Conservation (phyloP, 495 filamentous ascomycete species). For the Neurospora terricola region DNA sequence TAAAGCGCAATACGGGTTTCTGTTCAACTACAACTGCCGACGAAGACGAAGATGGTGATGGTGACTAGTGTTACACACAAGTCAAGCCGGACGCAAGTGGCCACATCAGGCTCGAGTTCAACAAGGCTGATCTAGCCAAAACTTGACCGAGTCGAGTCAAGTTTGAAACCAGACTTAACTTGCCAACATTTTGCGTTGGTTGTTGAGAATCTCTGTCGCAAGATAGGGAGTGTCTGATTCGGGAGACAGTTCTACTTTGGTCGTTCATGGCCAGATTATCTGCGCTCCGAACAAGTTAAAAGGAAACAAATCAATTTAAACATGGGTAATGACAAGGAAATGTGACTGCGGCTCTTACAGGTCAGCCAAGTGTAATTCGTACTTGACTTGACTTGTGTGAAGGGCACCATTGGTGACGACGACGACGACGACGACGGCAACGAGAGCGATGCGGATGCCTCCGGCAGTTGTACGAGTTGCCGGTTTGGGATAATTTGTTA, state of each 20-base stretch:
- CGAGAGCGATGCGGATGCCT: not conserved
- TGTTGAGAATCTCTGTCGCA: not conserved
- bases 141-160: not conserved
- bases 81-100: not conserved
- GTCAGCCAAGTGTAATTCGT: not conserved
- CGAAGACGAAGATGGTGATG: not conserved
- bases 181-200: not conserved
- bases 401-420: not conserved
- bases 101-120: no score
- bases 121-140: not conserved
- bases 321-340: not conserved
- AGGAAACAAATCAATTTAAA: not conserved
- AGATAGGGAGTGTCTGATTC: not conserved
- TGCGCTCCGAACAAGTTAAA: not conserved
- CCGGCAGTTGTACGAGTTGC: not conserved
- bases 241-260: not conserved
- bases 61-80: not conserved
- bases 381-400: not conserved
- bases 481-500: not conserved
- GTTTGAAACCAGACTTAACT: not conserved
- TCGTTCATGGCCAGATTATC: not conserved
- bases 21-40: not conserved
- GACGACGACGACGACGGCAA: not conserved
- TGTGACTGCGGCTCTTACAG: not conserved
- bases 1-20: not conserved